Base-by-base conservation (phyloP, 2,329 filamentous ascomycete genomes). In the Monilinia aucupariae region DNA sequence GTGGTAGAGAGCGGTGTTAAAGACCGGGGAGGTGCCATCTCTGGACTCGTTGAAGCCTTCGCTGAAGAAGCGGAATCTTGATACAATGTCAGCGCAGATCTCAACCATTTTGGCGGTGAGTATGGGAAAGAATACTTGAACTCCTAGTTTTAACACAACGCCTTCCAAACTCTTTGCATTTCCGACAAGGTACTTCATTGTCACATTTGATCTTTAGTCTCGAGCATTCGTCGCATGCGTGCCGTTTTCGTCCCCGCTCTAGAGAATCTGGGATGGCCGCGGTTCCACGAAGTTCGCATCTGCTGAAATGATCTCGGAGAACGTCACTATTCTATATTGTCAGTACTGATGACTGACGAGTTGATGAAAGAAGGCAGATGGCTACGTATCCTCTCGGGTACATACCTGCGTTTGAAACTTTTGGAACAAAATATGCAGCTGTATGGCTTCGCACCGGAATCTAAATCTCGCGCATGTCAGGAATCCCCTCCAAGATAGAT, bases 141-240 rank as follows among this genome's bases (percentile, higher is more conserved):
- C 66, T 37, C 45, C 71, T 61, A 39, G 64, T 70, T 64, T 71
- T 73, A 45, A 72, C 68, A 64, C 72, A 73, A 25, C 56, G 66
- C 51, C 72, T 66, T 22, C 71, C 71, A 66, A 73, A 73, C 41
- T 74, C 72, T 25, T 64, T 67, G 59, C 72, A 74, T 63, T 74
- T 74, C 37, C 67, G 66, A 61, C 72, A 74, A 1, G 72, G 72
- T 12, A 70, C 66, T 58, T 71, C 67, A 54, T 70, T 72, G 64
- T 74, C 72, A 64, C 72, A 74, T 64, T 74, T 74, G 62, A 74
- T 68, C 62, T 74, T 74, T 37, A 74, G 61, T 53, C 72, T 64
- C 27, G 71, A 72, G 62, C 72, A 74, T 55, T 73, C 71, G 52
- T 74, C 70, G 64, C 71, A 74, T 15, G 72, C 72, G 64, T 73